A percentile compares a stretch with the other conserved stretches of the same genome.
phyloP scores from a whole-genome alignment of 2,329 filamentous ascomycete genomes.

The Colletotrichum abscissum region DNA sequence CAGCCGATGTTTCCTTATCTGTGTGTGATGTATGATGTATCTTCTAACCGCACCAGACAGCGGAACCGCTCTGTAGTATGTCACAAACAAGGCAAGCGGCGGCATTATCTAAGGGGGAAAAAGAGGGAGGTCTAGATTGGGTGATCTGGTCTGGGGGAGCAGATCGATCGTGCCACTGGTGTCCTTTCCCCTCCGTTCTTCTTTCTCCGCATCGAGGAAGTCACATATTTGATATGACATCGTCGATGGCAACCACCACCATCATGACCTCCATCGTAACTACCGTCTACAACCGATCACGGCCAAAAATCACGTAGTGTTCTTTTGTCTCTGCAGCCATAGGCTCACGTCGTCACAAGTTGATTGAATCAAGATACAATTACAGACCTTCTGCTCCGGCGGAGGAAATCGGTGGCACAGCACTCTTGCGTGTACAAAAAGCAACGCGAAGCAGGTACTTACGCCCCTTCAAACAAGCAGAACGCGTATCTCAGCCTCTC shows the following conservation, averaged over 20 bases:
- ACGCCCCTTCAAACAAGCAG: neutral
- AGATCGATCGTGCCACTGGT: slow-evolving; percentile 21
- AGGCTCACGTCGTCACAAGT: neutral
- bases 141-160: neutral
- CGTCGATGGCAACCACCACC: neutral
- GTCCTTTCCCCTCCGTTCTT: neutral
- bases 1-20: neutral
- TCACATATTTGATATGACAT: slow-evolving; percentile 15
- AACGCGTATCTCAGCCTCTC: neutral
- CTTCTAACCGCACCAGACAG: neutral
- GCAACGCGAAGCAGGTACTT: neutral
- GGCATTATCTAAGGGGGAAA: neutral
- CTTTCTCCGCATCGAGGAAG: slow-evolving; percentile 7
- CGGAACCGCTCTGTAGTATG: neutral
- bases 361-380: neutral
- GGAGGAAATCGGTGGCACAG: neutral
- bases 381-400: neutral
- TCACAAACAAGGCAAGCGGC: neutral
- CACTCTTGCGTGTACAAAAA: neutral
- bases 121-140: neutral
- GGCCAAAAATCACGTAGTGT: neutral
- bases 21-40: neutral
- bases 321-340: neutral
- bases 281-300: neutral
- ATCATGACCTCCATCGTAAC: neutral